Base-by-base conservation (phyloP, 1,284 basidiomycete genomes). In the Coriolopsis trogii region DNA sequence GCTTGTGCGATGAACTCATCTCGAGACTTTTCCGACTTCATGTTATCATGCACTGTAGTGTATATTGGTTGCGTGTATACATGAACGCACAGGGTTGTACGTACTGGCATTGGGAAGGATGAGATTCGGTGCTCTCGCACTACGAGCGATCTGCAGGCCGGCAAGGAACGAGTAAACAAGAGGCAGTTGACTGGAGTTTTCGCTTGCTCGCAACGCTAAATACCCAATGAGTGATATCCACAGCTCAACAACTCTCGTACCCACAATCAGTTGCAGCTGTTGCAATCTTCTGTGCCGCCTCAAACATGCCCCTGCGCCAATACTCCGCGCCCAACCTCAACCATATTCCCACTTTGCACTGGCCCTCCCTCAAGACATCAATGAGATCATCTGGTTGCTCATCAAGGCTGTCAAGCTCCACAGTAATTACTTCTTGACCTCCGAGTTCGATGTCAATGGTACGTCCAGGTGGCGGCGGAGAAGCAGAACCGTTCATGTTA, bases 101-200 rank as follows among this genome's bases (percentile, higher is more conserved):
- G 68, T 65, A 93, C 91, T 83, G 50, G 93, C 85, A 60, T 88
- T 81, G 0, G 77, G 66, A 1, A 95, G 68, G 23, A 90, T 75
- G 5, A 88, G 65, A 64, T 93, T 95, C 1, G 95, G 95, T 12
- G 93, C 93, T 46, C 79, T 80, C 25, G 89, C 80, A 1, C 93
- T 89, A 58, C 84, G 77, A 2, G 88, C 83, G 51, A 96, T 80
- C 51, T 89, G 82, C 41, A 95, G 81, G 68, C 93, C 94, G 1
- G 92, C 93, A 20, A 93, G 76, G 51, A 96, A 77, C 18, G 88
- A 81, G 58, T 91, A 87, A 45, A 95, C 78, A 7, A 90, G 87
- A 20, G 78, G 80, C 45, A 83, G 68, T 0, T 78, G 75, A 15
- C 74, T 65, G 3, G 69, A 67, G 12, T 72, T 71, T 10, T 75